Evolutionary conservation across 2,329 filamentous ascomycete species (phyloP).

Genomic region (Ophiocordyceps camponoti-floridani): DNA sequence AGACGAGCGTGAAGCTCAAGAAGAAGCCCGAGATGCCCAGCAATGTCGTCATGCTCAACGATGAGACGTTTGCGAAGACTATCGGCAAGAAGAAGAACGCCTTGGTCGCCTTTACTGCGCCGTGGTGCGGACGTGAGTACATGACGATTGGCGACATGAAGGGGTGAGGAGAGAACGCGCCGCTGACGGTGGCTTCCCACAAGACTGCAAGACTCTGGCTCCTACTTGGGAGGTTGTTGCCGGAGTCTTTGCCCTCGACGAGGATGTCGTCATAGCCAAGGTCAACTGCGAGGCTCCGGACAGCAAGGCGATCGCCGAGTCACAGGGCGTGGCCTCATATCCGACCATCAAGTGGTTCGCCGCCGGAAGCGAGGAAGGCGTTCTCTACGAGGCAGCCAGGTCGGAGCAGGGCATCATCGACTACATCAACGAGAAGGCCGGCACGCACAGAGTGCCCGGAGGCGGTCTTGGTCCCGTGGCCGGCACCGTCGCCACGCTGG

Average conservation of each 20-base stretch:
- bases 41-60: constrained; percentile 62
- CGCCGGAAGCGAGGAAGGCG: constrained; percentile 56
- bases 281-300: constrained; percentile 83
- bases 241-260: constrained; percentile 59
- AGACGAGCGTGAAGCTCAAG: constrained; percentile 72
- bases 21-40: constrained; percentile 57
- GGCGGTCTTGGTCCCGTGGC: constrained; percentile 63
- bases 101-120: constrained; percentile 89
- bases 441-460: constrained; percentile 67
- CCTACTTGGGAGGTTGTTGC: constrained; percentile 83
- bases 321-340: constrained; percentile 68
- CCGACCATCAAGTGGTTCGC: constrained; percentile 98
- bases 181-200: not conserved
- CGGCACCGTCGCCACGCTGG: constrained; percentile 66
- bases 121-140: constrained; percentile 91
- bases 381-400: constrained; percentile 59
- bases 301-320: constrained; percentile 58
- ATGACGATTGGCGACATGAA: not conserved
- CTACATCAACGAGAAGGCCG: constrained; percentile 78
- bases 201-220: constrained; percentile 92
- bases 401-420: constrained; percentile 56
- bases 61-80: constrained; percentile 56
- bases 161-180: not conserved
- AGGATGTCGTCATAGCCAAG: constrained; percentile 75
- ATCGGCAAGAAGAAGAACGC: constrained; percentile 80